Evolutionary conservation across 1,139 yeast genomes (phyloP).

Genomic region (Diutina siamensis): DNA sequence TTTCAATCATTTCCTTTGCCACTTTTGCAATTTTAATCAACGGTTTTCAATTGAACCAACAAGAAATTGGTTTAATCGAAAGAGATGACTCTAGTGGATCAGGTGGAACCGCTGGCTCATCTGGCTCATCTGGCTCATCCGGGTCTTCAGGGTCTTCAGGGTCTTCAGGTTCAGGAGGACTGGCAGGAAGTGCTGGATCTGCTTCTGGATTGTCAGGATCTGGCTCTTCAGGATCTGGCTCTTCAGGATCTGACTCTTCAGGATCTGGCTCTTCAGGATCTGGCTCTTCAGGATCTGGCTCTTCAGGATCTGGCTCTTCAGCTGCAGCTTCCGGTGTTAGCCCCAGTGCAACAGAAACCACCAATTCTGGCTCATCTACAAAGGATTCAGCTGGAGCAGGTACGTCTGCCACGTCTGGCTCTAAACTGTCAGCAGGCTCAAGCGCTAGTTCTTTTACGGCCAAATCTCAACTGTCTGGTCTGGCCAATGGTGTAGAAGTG

Average conservation of each 20-base stretch:
- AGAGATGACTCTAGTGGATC: neutral
- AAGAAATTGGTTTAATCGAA: neutral
- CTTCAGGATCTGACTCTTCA: neutral
- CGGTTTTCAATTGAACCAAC: neutral
- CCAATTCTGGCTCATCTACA: neutral
- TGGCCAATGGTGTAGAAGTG: neutral
- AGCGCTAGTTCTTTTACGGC: neutral
- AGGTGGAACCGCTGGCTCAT: neutral
- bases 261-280: neutral
- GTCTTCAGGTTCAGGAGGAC: neutral
- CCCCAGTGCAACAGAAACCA: neutral
- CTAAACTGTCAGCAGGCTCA: neutral
- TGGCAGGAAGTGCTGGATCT: too few relatives aligned
- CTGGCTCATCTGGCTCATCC: neutral
- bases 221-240: neutral
- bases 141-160: neutral
- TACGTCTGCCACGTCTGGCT: neutral
- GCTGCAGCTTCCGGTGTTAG: neutral
- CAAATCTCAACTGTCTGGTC: neutral
- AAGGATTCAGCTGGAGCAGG: neutral
- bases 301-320: neutral
- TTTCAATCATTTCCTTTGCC: neutral
- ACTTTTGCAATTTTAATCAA: neutral
- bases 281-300: neutral
- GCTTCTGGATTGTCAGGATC: neutral